Evolutionary conservation across 2,329 filamentous ascomycete genomes (phyloP).

Genomic region (Kalmusia sp.): DNA sequence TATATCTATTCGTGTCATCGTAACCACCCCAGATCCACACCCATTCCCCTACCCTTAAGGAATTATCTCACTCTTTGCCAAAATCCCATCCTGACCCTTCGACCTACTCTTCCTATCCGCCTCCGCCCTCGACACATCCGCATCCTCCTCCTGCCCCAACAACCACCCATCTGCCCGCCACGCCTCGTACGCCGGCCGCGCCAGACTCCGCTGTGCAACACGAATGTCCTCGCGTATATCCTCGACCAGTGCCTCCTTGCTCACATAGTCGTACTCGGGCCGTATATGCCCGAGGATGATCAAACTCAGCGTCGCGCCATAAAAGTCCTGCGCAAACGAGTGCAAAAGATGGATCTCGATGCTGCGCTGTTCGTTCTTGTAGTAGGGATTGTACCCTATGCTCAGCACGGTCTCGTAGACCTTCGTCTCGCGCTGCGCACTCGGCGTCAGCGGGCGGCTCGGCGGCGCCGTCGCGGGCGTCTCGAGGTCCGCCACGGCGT

Average conservation of each 20-base stretch:
- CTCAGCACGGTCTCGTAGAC: slow-evolving; percentile 42
- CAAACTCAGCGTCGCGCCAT: slow-evolving; percentile 79
- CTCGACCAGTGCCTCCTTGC: slow-evolving; percentile 79
- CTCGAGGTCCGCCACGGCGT: slow-evolving; percentile 36
- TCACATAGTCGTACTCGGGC: slow-evolving; percentile 87
- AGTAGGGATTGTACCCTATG: slow-evolving; percentile 92
- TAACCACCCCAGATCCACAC: neutral
- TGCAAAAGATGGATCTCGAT: slow-evolving; percentile 93
- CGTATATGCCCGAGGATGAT: slow-evolving; percentile 87
- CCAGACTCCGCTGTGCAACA: slow-evolving; percentile 77
- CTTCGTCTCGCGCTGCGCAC: neutral
- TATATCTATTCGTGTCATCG: slow-evolving; percentile 5
- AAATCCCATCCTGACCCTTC: slow-evolving; percentile 8
- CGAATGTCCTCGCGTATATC: slow-evolving; percentile 91
- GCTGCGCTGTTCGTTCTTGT: slow-evolving; percentile 85
- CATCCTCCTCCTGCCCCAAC: slow-evolving; percentile 21
- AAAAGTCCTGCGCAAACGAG: slow-evolving; percentile 81
- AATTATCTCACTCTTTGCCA: slow-evolving; percentile 5
- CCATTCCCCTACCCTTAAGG: neutral
- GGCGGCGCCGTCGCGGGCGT: slow-evolving; percentile 18
- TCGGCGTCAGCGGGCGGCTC: slow-evolving; percentile 18
- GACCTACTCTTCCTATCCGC: slow-evolving; percentile 23
- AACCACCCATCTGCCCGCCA: slow-evolving; percentile 59
- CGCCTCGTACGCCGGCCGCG: slow-evolving; percentile 64
- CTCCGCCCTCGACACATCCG: slow-evolving; percentile 18